Evolutionary conservation across 768 basidiomycete species (phyloP), one percentile per base, ranked within the genome.

Genomic region (Sporobolomyces roseus): DNA sequence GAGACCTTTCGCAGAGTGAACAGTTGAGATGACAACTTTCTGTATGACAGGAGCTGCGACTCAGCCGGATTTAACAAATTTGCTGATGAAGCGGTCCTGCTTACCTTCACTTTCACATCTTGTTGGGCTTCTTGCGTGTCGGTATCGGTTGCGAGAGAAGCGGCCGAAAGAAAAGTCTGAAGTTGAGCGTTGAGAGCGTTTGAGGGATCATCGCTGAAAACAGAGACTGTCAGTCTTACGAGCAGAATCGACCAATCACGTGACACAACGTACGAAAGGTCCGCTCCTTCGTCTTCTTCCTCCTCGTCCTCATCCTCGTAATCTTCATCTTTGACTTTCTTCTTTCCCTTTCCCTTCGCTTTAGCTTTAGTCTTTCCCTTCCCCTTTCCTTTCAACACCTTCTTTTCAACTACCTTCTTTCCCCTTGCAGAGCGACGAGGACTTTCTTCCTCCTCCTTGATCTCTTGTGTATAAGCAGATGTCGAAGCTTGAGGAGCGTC

Each of bases 1-100:
- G 12, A 93, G 80, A 0, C 91, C 91, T 77, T 94, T 94, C 0
- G 91, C 90, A 45, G 90, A 85, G 79, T 94, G 91, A 62, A 90
- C 90, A 0, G 91, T 93, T 2, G 87, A 83, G 50, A 93, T 85
- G 1, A 86, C 87, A 9, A 93, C 90, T 83, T 87, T 89, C 88
- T 90, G 68, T 13, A 30, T 50, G 49, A 27, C 7, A 12, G 3
- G 2, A 35, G 10, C 35, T 29, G 23, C 27, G 53, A 68, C 35
- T 9, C 29, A 29, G 25, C 2, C n/a, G 21, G 3, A 23, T 38
- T n/a, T 53, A 23, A 43, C 33, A 6, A 30, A 27, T n/a, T n/a
- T n/a, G n/a, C n/a, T n/a, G n/a, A n/a, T n/a, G n/a, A n/a, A n/a
- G n/a, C n/a, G n/a, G n/a, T n/a, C n/a, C n/a, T n/a, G 36, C 58